Percentiles rank a stretch among this genome's conserved stretches.
These are phyloP conservation scores for Acer saccharum DNA, from an alignment of 345 rosid genomes.

Conservation along the genomic window DNA sequence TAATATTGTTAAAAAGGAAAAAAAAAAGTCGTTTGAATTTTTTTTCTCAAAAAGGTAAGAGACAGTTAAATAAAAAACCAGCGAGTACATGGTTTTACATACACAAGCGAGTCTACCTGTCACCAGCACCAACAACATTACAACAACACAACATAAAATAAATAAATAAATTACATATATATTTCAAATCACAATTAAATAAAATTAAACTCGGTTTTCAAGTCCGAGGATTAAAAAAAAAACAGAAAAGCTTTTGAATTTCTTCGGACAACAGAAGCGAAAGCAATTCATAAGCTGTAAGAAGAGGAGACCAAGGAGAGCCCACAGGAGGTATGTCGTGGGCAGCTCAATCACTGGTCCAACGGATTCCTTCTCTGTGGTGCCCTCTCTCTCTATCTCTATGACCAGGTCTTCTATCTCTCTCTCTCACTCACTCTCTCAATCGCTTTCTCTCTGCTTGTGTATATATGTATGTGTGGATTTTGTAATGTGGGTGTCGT, in stretches of 20 bases:
- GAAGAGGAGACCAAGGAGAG: conserved; percentile 23
- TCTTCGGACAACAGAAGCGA: conserved; percentile 12
- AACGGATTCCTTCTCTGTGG: conserved; percentile 30
- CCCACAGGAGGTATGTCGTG: conserved; percentile 24
- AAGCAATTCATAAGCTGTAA: background rate
- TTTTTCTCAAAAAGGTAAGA: background rate
- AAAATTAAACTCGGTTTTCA: conserved; percentile 19
- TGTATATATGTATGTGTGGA: conserved; percentile 2
- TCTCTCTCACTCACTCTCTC: background rate
- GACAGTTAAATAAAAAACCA: background rate
- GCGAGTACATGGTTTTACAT: background rate
- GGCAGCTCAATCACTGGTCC: conserved; percentile 29
- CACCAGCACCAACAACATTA: background rate
- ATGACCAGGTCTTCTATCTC: conserved; percentile 7
- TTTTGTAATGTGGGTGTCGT: conserved; percentile 17
- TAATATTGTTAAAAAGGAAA: background rate
- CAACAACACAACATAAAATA: no score
- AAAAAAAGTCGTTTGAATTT: background rate
- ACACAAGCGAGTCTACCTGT: background rate
- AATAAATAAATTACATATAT: background rate
- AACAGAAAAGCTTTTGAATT: conserved; percentile 13
- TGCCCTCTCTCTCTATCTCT: conserved; percentile 19
- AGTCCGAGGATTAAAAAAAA: conserved; percentile 21
- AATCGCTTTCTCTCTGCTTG: background rate
- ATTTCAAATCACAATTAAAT: conserved; percentile 5